Evolutionary conservation across 2,329 filamentous ascomycete species (phyloP).

Genomic region (Neonectria sp.): DNA sequence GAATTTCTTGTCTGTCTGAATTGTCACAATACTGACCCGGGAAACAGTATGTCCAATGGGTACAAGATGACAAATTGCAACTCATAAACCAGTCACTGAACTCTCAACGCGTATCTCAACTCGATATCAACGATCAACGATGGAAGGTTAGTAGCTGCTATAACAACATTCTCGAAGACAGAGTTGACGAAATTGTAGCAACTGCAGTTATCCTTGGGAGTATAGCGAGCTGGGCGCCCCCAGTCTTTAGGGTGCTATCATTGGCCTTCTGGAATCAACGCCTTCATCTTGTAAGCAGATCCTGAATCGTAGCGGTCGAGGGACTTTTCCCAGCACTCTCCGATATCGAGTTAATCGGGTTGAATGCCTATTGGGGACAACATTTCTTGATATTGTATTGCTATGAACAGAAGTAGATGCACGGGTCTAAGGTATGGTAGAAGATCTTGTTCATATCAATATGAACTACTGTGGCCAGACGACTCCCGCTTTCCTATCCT

Average conservation of each 20-base stretch:
- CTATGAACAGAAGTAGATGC: neutral
- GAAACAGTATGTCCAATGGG: conserved; percentile 8
- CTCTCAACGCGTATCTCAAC: neutral
- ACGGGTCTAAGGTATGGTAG: no score
- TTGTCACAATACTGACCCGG: neutral
- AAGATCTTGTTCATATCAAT: no score
- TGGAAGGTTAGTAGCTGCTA: conserved; percentile 1
- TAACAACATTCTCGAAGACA: neutral
- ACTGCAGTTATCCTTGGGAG: neutral
- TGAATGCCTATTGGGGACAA: no score
- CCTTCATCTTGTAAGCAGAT: no score
- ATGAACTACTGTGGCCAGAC: neutral
- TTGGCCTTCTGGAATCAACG: no score
- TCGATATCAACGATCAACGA: neutral
- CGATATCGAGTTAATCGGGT: no score
- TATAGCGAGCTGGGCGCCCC: neutral
- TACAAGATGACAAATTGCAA: conserved; percentile 1
- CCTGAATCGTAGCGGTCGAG: no score
- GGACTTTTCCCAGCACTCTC: no score
- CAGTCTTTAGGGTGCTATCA: no score
- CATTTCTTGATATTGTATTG: neutral
- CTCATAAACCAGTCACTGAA: neutral
- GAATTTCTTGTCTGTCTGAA: neutral
- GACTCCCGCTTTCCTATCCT: no score
- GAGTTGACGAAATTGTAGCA: neutral